A percentile compares a stretch with the other conserved stretches of the same genome.
Evolutionary conservation across 208 protist genomes (phyloP).

Genomic region (Leishmania turanica): DNA sequence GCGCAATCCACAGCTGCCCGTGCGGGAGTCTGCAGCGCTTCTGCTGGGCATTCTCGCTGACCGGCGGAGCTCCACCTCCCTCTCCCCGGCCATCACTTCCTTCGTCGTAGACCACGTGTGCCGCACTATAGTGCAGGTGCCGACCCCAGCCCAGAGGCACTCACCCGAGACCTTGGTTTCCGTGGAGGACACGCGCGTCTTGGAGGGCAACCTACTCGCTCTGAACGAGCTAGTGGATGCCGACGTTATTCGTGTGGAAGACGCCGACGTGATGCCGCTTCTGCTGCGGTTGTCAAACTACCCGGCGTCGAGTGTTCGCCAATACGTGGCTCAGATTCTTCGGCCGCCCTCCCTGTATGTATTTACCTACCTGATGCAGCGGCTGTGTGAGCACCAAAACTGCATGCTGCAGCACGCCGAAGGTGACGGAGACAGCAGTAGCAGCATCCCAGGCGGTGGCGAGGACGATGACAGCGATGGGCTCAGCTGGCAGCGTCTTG

Average conservation of each 20-base stretch:
- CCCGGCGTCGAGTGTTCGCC: slow-evolving; percentile 74
- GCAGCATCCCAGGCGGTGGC: neutral
- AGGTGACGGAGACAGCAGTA: slow-evolving; percentile 11
- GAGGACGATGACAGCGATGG: slow-evolving; percentile 1
- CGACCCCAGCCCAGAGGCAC: slow-evolving; percentile 1
- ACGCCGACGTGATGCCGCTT: slow-evolving; percentile 29
- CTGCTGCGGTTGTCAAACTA: slow-evolving; percentile 56
- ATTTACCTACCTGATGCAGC: slow-evolving; percentile 46
- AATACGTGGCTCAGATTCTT: slow-evolving; percentile 72
- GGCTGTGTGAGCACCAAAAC: slow-evolving; percentile 27
- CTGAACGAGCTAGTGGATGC: slow-evolving; percentile 32
- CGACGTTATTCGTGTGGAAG: slow-evolving; percentile 10
- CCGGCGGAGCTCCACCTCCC: slow-evolving; percentile 12
- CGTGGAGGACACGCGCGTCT: slow-evolving; percentile 35
- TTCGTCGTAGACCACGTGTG: slow-evolving; percentile 39
- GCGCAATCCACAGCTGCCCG: slow-evolving; percentile 54
- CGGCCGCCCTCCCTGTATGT: slow-evolving; percentile 45
- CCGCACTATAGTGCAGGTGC: slow-evolving; percentile 22
- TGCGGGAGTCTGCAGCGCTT: slow-evolving; percentile 56
- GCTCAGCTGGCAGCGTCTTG: slow-evolving; percentile 60
- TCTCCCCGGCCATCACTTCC: slow-evolving; percentile 26
- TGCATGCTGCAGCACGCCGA: slow-evolving; percentile 17
- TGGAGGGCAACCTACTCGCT: slow-evolving; percentile 55
- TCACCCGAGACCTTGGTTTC: slow-evolving; percentile 5
- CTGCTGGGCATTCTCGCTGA: slow-evolving; percentile 35